phyloP scores from a whole-genome alignment of 2,329 filamentous ascomycete species.

The Arthrobotrys iridis region DNA sequence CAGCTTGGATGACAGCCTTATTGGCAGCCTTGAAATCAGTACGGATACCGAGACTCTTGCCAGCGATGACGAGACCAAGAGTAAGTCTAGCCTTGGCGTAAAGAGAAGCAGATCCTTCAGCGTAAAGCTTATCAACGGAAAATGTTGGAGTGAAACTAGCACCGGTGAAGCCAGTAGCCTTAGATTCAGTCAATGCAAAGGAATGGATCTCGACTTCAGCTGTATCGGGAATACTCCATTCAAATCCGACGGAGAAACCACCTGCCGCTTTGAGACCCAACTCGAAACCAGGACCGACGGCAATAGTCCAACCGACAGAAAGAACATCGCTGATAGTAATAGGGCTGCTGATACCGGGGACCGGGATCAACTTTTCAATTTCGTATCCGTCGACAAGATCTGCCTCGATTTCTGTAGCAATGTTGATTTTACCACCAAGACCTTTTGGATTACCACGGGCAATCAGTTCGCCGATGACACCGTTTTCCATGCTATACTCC shows the following conservation, averaged over 20 bases:
- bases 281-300: slow-evolving; percentile 11
- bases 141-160: slow-evolving; percentile 3
- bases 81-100: slow-evolving; percentile 15
- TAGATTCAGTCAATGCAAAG: neutral
- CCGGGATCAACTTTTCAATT: slow-evolving; percentile 2
- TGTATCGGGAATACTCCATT: slow-evolving; percentile 20
- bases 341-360: slow-evolving; percentile 10
- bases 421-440: slow-evolving; percentile 7
- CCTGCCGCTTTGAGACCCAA: slow-evolving; percentile 10
- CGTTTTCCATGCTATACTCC: slow-evolving; percentile 4
- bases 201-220: slow-evolving; percentile 16
- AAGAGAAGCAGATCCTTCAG: neutral
- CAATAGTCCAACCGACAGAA: slow-evolving; percentile 9
- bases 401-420: slow-evolving; percentile 11
- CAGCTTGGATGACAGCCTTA: slow-evolving; percentile 9
- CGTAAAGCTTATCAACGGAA: slow-evolving; percentile 15
- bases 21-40: slow-evolving; percentile 19
- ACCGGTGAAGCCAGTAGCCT: neutral
- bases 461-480: neutral
- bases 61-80: neutral
- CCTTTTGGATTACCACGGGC: slow-evolving; percentile 2
- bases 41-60: slow-evolving; percentile 1
- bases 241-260: slow-evolving; percentile 6
- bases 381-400: slow-evolving; percentile 8
- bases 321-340: slow-evolving; percentile 11